phyloP scores from a whole-genome alignment of 1,139 yeast genomes.

The Blastobotrys illinoisensis region DNA sequence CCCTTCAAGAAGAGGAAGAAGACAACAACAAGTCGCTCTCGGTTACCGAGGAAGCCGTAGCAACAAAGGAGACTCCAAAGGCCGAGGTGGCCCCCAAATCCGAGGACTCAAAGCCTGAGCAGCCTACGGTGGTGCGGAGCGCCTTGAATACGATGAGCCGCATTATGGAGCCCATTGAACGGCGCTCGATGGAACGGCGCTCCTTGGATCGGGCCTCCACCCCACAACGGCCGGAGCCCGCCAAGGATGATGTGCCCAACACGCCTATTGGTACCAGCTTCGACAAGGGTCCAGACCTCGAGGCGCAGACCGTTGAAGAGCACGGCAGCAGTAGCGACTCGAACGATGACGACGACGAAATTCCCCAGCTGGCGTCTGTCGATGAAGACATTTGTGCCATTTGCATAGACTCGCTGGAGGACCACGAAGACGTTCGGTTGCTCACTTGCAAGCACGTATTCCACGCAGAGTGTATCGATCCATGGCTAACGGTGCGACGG shows the following conservation, averaged over 20 bases:
- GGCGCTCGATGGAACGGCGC: not conserved
- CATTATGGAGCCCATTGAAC: not conserved
- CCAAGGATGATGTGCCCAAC: not conserved
- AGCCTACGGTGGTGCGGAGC: not conserved
- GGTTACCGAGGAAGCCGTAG: no score
- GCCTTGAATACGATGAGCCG: not conserved
- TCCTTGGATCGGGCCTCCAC: not conserved
- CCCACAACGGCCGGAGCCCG: not conserved
- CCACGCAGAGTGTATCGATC: slow-evolving; percentile 75
- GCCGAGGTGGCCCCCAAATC: no score
- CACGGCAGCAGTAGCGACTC: not conserved
- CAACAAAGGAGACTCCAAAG: not conserved
- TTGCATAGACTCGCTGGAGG: slow-evolving; percentile 63
- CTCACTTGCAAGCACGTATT: slow-evolving; percentile 79
- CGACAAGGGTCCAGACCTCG: slow-evolving; percentile 2
- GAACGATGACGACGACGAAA: slow-evolving; percentile 9
- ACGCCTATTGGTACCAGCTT: not conserved
- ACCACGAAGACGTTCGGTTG: slow-evolving; percentile 62
- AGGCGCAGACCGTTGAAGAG: not conserved
- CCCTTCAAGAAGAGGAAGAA: not conserved
- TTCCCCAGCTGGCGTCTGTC: slow-evolving; percentile 18
- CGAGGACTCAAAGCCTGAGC: not conserved
- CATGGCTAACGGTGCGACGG: slow-evolving; percentile 70
- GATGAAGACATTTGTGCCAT: slow-evolving; percentile 66
- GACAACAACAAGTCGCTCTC: not conserved